phyloP scores from a whole-genome alignment of 495 filamentous ascomycete species.

The Penicillium antarcticum region DNA sequence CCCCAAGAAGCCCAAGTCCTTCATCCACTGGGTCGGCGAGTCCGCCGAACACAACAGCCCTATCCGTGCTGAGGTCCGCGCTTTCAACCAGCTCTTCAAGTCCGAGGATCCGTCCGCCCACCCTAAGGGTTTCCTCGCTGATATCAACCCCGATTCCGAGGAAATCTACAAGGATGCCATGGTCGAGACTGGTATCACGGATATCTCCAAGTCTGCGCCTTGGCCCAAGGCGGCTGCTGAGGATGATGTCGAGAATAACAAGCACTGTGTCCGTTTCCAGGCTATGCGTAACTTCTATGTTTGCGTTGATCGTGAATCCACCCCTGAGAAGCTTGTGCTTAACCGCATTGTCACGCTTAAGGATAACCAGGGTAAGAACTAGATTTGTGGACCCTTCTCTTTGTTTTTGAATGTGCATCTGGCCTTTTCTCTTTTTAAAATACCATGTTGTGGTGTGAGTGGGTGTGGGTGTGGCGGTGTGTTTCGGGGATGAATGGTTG shows the following conservation, averaged over 20 bases:
- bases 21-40: slow-evolving; percentile 83
- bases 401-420: background rate
- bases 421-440: background rate
- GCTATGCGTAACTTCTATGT: slow-evolving; percentile 87
- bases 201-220: slow-evolving; percentile 68
- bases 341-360: slow-evolving; percentile 93
- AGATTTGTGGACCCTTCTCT: background rate
- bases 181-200: slow-evolving; percentile 82
- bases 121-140: slow-evolving; percentile 72
- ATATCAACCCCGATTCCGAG: slow-evolving; percentile 84
- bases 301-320: slow-evolving; percentile 76
- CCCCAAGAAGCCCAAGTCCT: slow-evolving; percentile 70
- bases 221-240: slow-evolving; percentile 66
- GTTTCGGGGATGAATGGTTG: slow-evolving; percentile 1
- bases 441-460: background rate
- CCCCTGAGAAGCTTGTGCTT: slow-evolving; percentile 70
- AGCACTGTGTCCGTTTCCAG: slow-evolving; percentile 84
- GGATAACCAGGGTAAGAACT: slow-evolving; percentile 49
- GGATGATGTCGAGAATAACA: slow-evolving; percentile 45
- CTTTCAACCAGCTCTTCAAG: slow-evolving; percentile 84
- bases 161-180: slow-evolving; percentile 72
- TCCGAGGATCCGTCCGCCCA: slow-evolving; percentile 71
- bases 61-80: slow-evolving; percentile 72
- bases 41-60: slow-evolving; percentile 57
- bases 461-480: background rate